Evolutionary conservation across 176 grass and related monocot species (phyloP), one percentile per base, ranked within the genome.

Genomic region (Areca catechu): DNA sequence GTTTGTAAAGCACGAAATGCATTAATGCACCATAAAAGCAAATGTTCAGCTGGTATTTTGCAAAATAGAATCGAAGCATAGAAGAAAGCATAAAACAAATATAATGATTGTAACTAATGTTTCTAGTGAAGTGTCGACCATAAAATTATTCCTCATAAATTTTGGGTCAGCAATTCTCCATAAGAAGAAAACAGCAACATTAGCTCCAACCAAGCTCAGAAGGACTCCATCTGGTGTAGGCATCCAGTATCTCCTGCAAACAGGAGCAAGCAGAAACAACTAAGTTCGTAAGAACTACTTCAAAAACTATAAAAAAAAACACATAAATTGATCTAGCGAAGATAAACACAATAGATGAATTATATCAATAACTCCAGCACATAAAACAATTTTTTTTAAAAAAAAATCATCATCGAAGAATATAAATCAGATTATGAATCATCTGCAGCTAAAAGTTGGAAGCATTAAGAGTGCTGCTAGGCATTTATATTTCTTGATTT

Each of bases 71-170:
- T 63, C 43, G 4, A 50, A 50, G 34, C 5, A 50, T 63, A 23
- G 20, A 63, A 12, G 19, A 48, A 15, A 37, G 21, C 15, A 7
- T 29, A 63, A 5, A n/a, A 49, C 24, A 10, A 63, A 59, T 72
- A 24, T 51, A 71, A 18, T 10, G 48, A 20, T 63, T 58, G 50
- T 50, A 17, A 27, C 16, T 22, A 55, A 16, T 52, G 48, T 22
- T 58, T 48, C 34, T 20, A 53, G 25, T 16, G 9, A 51, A 20
- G 21, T 27, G 5, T 15, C 67, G 59, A 82, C 87, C 87, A 73
- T 91, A 74, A 97, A 97, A 75, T 97, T 77, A 0, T 69, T 85
- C 62, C 5, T 71, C 87, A 80, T 92, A 69, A 98, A 92, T 64
- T 2, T 59, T 7, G 66, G 75, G 66, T 88, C 78, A 5, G 74